Evolutionary conservation across 2,329 filamentous ascomycete genomes (phyloP).

Genomic region (Diaporthe vaccinii): DNA sequence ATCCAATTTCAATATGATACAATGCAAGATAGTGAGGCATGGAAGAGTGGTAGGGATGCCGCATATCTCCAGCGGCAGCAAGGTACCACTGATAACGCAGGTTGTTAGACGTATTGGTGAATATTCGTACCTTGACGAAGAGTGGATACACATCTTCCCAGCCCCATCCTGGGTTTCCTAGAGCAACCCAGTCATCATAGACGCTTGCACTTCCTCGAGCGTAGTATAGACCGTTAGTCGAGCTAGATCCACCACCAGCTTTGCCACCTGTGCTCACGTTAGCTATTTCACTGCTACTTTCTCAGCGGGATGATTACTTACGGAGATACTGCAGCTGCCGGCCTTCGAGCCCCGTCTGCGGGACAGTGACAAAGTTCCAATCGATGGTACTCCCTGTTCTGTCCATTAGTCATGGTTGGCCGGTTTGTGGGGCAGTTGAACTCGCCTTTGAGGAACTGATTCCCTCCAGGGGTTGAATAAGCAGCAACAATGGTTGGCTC

Average conservation of each 20-base stretch:
- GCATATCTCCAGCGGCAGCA: neutral
- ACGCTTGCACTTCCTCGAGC: conserved; percentile 48
- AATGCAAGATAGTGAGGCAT: neutral
- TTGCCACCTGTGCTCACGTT: neutral
- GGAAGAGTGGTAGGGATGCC: too few species aligned
- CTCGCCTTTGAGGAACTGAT: conserved; percentile 45
- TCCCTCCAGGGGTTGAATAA: conserved; percentile 45
- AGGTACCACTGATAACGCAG: neutral
- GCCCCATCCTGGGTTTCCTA: conserved; percentile 51
- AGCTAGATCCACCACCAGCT: conserved; percentile 50
- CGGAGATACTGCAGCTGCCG: conserved; percentile 51
- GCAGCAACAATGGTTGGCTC: conserved; percentile 44
- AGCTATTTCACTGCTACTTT: neutral
- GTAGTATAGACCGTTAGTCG: conserved; percentile 51
- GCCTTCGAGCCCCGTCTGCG: conserved; percentile 45
- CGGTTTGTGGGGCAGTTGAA: neutral
- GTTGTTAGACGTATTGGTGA: too few species aligned
- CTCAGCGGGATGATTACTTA: conserved; percentile 19
- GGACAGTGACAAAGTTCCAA: conserved; percentile 46
- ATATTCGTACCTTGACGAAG: conserved; percentile 42
- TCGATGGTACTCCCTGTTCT: conserved; percentile 43
- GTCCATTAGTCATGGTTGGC: neutral
- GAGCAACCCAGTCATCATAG: conserved; percentile 50
- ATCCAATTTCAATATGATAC: neutral
- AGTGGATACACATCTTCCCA: conserved; percentile 48